Evolutionary conservation across 106 monocot genomes (phyloP), one percentile per base, ranked within the genome.

Genomic region (Acorus calamus): DNA sequence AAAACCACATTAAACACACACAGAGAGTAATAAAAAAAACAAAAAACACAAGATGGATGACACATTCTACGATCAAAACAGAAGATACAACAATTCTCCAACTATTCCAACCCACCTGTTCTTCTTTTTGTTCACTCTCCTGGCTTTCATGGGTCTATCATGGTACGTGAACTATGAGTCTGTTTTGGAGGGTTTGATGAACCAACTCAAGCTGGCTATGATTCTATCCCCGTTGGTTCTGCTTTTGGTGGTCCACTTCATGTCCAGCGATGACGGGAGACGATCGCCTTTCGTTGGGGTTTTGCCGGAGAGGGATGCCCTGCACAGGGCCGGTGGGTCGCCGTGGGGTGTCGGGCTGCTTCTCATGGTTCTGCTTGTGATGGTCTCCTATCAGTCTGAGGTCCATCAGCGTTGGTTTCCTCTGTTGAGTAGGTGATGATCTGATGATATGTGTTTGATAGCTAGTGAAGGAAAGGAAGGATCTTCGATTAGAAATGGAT

Each of bases 151-250:
- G 5, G 61, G 44, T 45, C 5, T 89, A 5, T 85, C 89, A 47
- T 85, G 84, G 85, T 82, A 85, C 71, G 8, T 69, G 13, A 72
- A 58, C 76, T 85, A 85, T 50, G 89, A 85, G 71, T 76, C 89
- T 0, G 62, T 58, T 3, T 4, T 79, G 2, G 81, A 82, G 66
- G 68, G 71, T 61, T 2, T 81, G 11, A 3, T 79, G 48, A 68
- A 79, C 47, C 66, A 82, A 45, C 42, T 89, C 4, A 83, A 61
- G 71, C 45, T 81, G 43, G 7, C 68, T 46, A 54, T 84, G 12
- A 58, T 82, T 44, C 53, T 73, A 14, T 69, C 72, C 7, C 82
- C 82, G 47, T 70, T 89, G 7, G 44, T 85, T 4, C 73, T 85
- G 4, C 82, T 89, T 1, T 52, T 84, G n/a, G 79, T 53, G 6